Conservation (phyloP, 805 yeast genomes). For the Yamadazyma paraphyllophila region DNA sequence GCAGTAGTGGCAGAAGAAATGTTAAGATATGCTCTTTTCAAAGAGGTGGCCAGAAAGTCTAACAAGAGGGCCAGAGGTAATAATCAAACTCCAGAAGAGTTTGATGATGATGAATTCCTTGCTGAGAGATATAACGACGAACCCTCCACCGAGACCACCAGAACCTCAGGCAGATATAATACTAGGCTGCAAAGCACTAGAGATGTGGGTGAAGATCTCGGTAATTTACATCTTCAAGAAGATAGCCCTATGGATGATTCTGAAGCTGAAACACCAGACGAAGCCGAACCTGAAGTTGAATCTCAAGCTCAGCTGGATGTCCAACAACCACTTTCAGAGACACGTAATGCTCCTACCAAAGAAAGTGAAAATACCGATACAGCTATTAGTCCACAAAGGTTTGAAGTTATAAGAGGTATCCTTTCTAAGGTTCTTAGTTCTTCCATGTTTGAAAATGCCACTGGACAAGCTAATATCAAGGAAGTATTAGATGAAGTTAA, state of each 20-base stretch:
- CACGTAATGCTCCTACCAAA: constrained; percentile 8
- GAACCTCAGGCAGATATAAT: constrained; percentile 9
- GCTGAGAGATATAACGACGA: constrained; percentile 25
- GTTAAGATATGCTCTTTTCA: constrained; percentile 81
- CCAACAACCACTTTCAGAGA: constrained; percentile 26
- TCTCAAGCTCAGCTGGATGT: not conserved
- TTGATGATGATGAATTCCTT: constrained; percentile 32
- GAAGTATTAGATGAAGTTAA: constrained; percentile 32
- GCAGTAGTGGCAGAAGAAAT: constrained; percentile 84
- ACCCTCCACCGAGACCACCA: constrained; percentile 13
- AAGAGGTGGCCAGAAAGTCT: constrained; percentile 54
- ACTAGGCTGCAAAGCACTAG: constrained; percentile 11
- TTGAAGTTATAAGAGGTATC: constrained; percentile 25
- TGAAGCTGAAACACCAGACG: constrained; percentile 13
- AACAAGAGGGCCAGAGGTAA: constrained; percentile 28
- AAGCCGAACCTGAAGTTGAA: not conserved
- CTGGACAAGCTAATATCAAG: constrained; percentile 32
- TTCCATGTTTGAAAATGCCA: constrained; percentile 30
- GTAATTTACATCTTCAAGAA: constrained; percentile 27
- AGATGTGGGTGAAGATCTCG: constrained; percentile 26
- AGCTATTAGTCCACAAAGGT: constrained; percentile 33
- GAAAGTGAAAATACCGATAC: constrained; percentile 15
- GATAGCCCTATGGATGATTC: constrained; percentile 16
- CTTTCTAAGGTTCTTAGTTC: constrained; percentile 33
- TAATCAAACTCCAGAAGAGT: constrained; percentile 29